Evolutionary conservation across 129 eudicot genomes (phyloP), one percentile per base, ranked within the genome.

Genomic region (Tagetes erecta): DNA sequence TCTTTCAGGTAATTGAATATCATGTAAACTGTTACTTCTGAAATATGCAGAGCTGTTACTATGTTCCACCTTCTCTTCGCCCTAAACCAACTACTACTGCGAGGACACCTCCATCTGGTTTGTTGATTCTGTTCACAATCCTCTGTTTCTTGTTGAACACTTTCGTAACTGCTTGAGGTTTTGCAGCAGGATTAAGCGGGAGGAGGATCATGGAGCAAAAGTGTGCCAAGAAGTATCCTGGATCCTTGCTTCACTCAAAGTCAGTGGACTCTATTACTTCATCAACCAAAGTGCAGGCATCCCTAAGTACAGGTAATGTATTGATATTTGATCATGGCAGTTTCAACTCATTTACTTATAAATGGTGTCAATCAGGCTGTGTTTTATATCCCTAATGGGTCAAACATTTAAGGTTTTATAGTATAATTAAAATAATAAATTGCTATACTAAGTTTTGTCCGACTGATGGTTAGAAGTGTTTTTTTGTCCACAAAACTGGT

Each of bases 21-120:
- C 6, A 40, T 38, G n/a, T 1, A n/a, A 35, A 20, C 67, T 4
- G 27, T 30, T 31, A 11, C 60, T 73, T 42, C 42, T 42, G 46
- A 52, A 67, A 69, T 47, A 5, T 40, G 80, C 92, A 95, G 99
- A 91, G 92, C 75, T 91, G 97, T 80, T 87, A 86, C 69, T 91
- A 95, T 67, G 83, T 95, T 40, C 97, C 96, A 13, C 99, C 99
- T 57, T 88, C 96, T 47, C 88, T 95, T 55, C 96, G 97, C 47
- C 64, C 90, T 37, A 95, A 89, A 70, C 31, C 90, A 62, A 76
- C 85, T 77, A 39, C 76, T 8, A 60, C 74, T 41, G 62, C 68
- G 30, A 85, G 86, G 74, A 95, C 99, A 68, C 96, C 98, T 80
- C 99, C 96, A 72, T 76, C 92, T 50, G 89, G 92, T 88, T 66